phyloP scores from a whole-genome alignment of 1,284 basidiomycete genomes.

The Sparassis latifolia region DNA sequence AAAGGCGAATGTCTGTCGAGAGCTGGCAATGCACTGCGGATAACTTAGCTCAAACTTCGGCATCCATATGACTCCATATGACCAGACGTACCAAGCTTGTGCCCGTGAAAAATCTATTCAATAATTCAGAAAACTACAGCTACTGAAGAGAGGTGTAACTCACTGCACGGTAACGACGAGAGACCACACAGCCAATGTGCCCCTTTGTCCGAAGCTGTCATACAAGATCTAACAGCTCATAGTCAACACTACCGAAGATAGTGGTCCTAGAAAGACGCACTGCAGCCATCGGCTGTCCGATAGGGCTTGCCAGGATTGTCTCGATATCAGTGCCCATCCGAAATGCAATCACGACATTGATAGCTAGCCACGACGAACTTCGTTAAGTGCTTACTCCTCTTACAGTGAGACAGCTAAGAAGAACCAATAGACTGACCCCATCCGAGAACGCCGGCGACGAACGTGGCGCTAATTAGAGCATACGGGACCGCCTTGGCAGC shows the following conservation, averaged over 20 bases:
- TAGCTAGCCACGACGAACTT: constrained; percentile 27
- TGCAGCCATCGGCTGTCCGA: constrained; percentile 45
- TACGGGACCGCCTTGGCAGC: constrained; percentile 67
- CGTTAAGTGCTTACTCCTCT: too few relatives aligned
- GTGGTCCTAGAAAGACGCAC: constrained; percentile 55
- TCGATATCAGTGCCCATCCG: constrained; percentile 60
- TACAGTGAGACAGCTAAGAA: background rate
- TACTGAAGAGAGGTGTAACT: constrained; percentile 14
- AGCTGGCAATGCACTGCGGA: constrained; percentile 36
- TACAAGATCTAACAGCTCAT: constrained; percentile 42
- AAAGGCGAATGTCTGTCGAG: constrained; percentile 60
- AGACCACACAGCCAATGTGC: constrained; percentile 54
- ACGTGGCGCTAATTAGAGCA: constrained; percentile 62
- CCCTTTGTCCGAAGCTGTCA: constrained; percentile 57
- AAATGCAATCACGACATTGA: constrained; percentile 56
- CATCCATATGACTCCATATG: constrained; percentile 1
- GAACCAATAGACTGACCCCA: constrained; percentile 41
- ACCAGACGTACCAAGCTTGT: background rate
- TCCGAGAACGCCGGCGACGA: constrained; percentile 56
- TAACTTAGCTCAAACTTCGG: constrained; percentile 23
- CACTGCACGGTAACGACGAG: constrained; percentile 59
- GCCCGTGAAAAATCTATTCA: background rate
- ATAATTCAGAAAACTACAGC: background rate
- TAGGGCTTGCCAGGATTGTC: constrained; percentile 46
- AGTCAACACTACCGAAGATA: constrained; percentile 40